Evolutionary conservation across 768 basidiomycete species (phyloP), one percentile per base, ranked within the genome.

Genomic region (Hericium alpestre): DNA sequence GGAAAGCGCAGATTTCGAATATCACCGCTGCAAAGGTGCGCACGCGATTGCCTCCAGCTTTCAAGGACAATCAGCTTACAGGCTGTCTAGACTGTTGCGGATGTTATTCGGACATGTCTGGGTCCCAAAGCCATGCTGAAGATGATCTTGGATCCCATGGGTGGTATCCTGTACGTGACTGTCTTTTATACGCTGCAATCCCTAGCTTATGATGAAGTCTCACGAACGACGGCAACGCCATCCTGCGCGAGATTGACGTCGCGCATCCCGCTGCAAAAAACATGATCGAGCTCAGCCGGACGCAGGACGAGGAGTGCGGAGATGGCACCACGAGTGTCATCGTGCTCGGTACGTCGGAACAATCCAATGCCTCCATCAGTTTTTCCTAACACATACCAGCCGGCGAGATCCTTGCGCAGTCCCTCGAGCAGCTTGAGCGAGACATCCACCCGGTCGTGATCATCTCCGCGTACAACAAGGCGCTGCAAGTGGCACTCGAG

Each of bases 101-200:
- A 98, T 78, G 94, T 99, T 4, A 97, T 98, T 65, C 73, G 95
- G 59, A 98, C 95, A 60, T 98, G 96, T 80, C 71, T 98, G 38
- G 96, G 94, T 1, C 95, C 95, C 0, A 95, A 96, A 67, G 86
- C 96, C 43, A 98, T 98, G 96, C 76, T 98, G 54, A 99, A 98
- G 79, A 98, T 99, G 96, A 96, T 98, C 64, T 73, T 97, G 47
- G 95, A 98, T 74, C 94, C 94, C 1, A 98, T 99, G 96, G 96
- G 96, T 54, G 96, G 96, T 55, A 98, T 99, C 64, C 67, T 97
- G 95, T 95, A 57, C 55, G 84, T 76, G 37, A 23, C 13, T 51
- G 50, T 40, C 40, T 50, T 4, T 55, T 23, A 37, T 10, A 50
- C n/a, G 16, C 53, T 38, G 13, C 18, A n/a, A 27, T 53, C 53